Conservation (phyloP, 1,284 basidiomycete species). For the Trichosporon sp. region DNA sequence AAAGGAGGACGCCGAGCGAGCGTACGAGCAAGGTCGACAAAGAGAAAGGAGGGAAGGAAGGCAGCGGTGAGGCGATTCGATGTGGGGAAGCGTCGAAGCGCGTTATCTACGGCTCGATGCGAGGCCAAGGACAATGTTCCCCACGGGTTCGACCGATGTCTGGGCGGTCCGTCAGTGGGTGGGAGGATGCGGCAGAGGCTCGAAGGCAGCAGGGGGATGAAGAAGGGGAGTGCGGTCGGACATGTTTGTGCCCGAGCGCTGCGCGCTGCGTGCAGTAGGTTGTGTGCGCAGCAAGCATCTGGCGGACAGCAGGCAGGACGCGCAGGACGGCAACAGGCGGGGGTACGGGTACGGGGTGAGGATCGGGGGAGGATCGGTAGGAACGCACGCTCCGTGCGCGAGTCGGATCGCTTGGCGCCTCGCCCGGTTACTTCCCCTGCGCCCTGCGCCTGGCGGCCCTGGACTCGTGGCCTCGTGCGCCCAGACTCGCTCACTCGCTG, state of each 20-base stretch:
- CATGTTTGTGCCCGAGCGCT: neutral
- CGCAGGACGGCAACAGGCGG: neutral
- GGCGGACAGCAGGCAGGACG: too few species aligned
- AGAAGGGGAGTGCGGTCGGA: neutral
- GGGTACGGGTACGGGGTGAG: too few species aligned
- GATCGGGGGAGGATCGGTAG: neutral
- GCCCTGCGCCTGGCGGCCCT: too few species aligned
- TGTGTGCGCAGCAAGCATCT: neutral
- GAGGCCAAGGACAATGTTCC: neutral
- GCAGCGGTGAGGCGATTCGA: neutral
- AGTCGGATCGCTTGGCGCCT: neutral
- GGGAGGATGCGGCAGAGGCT: neutral
- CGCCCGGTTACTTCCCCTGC: neutral
- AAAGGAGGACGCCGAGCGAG: neutral
- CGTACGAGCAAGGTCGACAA: neutral
- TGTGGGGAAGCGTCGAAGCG: neutral
- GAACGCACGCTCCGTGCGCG: neutral
- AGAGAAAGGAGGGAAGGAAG: neutral
- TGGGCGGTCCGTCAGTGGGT: neutral
- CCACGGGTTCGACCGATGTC: neutral
- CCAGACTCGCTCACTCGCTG: neutral
- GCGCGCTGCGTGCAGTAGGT: too few species aligned
- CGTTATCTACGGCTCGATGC: neutral
- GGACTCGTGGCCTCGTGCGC: too few species aligned
- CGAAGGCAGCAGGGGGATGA: neutral